phyloP scores from a whole-genome alignment of 345 rosid genomes.

The Laguncularia racemosa region DNA sequence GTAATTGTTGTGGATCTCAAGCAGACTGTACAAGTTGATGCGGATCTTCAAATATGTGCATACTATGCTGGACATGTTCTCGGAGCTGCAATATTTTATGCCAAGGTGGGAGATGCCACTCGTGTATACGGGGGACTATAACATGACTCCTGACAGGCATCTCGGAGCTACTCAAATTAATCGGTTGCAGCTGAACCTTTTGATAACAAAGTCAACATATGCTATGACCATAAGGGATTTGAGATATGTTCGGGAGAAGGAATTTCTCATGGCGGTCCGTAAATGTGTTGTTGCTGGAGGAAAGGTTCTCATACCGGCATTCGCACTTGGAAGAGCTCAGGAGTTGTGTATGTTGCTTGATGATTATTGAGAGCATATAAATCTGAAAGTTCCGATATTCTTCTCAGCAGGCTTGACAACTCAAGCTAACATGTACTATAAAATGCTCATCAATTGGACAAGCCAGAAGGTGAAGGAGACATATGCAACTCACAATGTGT shows the following conservation, averaged over 20 bases:
- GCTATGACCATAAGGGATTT: conserved; percentile 90
- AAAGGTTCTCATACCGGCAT: conserved; percentile 92
- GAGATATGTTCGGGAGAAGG: conserved; percentile 84
- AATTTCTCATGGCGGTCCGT: conserved; percentile 95
- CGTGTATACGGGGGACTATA: too few relatives aligned
- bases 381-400: too few relatives aligned
- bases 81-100: too few relatives aligned
- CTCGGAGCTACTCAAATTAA: conserved; percentile 97
- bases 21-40: conserved; percentile 86
- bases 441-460: too few relatives aligned
- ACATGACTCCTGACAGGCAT: too few relatives aligned
- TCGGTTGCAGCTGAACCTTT: conserved; percentile 69
- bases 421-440: too few relatives aligned
- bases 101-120: too few relatives aligned
- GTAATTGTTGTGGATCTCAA: conserved; percentile 84
- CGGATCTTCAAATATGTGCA: conserved; percentile 85
- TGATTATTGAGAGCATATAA: too few relatives aligned
- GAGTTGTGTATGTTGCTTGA: conserved; percentile 89
- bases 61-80: conserved; percentile 97
- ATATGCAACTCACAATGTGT: conserved; percentile 69
- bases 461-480: too few relatives aligned
- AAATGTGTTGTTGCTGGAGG: conserved; percentile 88
- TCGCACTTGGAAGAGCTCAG: conserved; percentile 99
- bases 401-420: too few relatives aligned
- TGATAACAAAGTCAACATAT: conserved; percentile 96